phyloP scores from a whole-genome alignment of 2,329 filamentous ascomycete genomes.

The Alternaria brassicae region DNA sequence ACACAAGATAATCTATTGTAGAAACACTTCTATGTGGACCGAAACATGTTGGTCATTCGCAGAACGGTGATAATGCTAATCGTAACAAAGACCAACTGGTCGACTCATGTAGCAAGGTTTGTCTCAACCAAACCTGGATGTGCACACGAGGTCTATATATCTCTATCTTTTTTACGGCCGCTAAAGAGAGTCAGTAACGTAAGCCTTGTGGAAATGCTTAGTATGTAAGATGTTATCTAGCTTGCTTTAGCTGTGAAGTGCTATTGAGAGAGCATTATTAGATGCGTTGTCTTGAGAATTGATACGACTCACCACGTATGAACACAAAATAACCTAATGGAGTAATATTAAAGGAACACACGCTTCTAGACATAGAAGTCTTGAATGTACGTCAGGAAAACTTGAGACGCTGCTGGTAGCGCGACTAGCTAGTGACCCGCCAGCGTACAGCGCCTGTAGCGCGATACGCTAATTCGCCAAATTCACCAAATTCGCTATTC shows the following conservation, averaged over 20 bases:
- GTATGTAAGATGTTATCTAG: conserved; percentile 31
- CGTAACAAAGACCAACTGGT: neutral
- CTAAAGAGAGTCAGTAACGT: conserved; percentile 11
- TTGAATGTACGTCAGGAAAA: too few relatives aligned
- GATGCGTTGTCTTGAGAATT: conserved; percentile 21
- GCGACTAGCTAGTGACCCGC: too few relatives aligned
- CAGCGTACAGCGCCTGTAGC: too few relatives aligned
- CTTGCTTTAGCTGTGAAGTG: conserved; percentile 33
- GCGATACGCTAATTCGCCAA: too few relatives aligned
- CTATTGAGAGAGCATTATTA: conserved; percentile 10
- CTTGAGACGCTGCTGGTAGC: too few relatives aligned
- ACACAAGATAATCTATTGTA: conserved; percentile 15
- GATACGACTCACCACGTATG: too few relatives aligned
- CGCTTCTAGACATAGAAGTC: too few relatives aligned
- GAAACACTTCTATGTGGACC: conserved; percentile 8
- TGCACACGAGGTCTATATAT: conserved; percentile 23
- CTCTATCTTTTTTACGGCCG: conserved; percentile 6
- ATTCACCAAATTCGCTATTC: too few relatives aligned
- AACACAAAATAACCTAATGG: too few relatives aligned
- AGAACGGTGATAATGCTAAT: neutral
- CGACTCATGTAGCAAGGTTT: conserved; percentile 11
- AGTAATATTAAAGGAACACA: too few relatives aligned
- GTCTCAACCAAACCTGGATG: conserved; percentile 32
- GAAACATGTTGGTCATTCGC: conserved; percentile 1
- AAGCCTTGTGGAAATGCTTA: conserved; percentile 17